A percentile compares a stretch with the other conserved stretches of the same genome.
These are phyloP conservation scores for Zizania latifolia DNA, from an alignment of 176 grass and related monocot species.

Conservation along the genomic window DNA sequence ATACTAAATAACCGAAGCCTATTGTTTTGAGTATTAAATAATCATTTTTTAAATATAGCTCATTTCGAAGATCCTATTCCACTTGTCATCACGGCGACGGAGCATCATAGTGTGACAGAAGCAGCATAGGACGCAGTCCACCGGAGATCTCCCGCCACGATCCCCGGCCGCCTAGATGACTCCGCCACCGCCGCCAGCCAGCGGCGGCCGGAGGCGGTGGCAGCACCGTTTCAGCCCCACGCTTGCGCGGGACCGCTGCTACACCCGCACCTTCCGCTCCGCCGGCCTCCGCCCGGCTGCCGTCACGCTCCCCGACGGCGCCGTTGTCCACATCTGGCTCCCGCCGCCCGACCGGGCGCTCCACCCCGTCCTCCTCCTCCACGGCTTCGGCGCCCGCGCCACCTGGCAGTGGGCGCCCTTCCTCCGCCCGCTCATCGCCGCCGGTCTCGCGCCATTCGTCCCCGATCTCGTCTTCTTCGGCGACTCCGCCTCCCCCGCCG, in stretches of 20 bases:
- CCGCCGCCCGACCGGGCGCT: slow-evolving; percentile 27
- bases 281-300: slow-evolving; percentile 53
- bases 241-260: slow-evolving; percentile 55
- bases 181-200: background rate
- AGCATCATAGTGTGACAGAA: too few species aligned
- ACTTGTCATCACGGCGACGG: background rate
- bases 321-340: slow-evolving; percentile 66
- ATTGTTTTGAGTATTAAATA: too few species aligned
- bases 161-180: slow-evolving; percentile 27
- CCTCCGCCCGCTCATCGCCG: slow-evolving; percentile 60
- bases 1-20: too few species aligned
- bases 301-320: slow-evolving; percentile 49
- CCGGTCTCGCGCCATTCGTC: slow-evolving; percentile 78
- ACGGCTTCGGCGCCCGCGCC: slow-evolving; percentile 81
- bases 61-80: background rate
- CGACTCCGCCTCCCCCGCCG: slow-evolving; percentile 41
- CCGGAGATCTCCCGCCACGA: background rate
- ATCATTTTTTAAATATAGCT: too few species aligned
- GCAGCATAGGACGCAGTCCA: slow-evolving; percentile 10
- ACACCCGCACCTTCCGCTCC: slow-evolving; percentile 60
- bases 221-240: slow-evolving; percentile 54
- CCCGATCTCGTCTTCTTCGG: slow-evolving; percentile 95
- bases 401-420: slow-evolving; percentile 83
- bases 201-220: slow-evolving; percentile 15
- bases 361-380: slow-evolving; percentile 60